Percentiles rank a stretch among this genome's conserved stretches.
Conservation (phyloP, 1,284 basidiomycete genomes). For the Austropuccinia psidii region DNA sequence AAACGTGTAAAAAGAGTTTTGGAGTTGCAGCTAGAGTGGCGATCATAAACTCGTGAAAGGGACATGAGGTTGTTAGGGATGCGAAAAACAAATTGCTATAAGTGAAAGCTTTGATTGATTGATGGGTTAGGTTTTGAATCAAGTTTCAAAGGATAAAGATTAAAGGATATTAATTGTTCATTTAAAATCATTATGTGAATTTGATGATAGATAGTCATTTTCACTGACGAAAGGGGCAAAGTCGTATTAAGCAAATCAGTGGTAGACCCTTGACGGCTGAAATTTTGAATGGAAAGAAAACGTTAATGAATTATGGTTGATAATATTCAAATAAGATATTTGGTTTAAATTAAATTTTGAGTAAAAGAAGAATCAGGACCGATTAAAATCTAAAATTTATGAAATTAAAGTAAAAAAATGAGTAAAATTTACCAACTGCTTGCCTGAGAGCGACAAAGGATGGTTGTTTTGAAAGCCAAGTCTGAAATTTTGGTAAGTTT, state of each 20-base stretch:
- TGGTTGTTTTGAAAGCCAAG: conserved; percentile 23
- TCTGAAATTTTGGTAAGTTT: conserved; percentile 25
- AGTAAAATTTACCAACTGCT: conserved; percentile 20
- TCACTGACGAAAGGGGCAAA: conserved; percentile 34
- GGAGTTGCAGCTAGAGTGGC: conserved; percentile 23
- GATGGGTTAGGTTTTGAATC: neutral
- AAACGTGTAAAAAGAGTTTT: conserved; percentile 29
- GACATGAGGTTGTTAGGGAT: conserved; percentile 33
- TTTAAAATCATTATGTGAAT: neutral
- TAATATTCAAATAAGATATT: neutral
- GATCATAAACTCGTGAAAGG: conserved; percentile 20
- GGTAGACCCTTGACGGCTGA: conserved; percentile 27
- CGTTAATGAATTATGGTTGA: neutral
- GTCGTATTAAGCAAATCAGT: conserved; percentile 31
- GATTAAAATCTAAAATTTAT: neutral
- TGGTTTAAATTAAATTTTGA: too few relatives aligned
- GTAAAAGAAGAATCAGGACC: neutral
- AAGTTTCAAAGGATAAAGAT: neutral
- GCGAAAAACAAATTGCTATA: conserved; percentile 34
- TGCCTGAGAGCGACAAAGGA: conserved; percentile 28
- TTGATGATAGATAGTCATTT: neutral
- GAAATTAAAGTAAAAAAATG: neutral
- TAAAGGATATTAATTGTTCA: neutral
- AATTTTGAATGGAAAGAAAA: neutral
- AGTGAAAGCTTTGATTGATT: conserved; percentile 20